Conservation (phyloP, 73 alveolate genomes). For the Tetrahymena elliotti region DNA sequence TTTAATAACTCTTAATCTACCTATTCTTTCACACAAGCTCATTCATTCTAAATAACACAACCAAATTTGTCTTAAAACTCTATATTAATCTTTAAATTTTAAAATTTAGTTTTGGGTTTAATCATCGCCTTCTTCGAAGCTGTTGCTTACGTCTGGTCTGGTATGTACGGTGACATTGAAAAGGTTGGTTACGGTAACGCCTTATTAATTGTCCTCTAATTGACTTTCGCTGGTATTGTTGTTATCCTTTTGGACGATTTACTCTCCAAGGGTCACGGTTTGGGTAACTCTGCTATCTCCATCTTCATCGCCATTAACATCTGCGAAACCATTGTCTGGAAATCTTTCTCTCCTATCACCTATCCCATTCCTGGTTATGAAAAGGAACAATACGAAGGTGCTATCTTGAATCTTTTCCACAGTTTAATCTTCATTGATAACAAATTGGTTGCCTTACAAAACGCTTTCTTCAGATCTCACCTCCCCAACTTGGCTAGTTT, state of each 20-base stretch:
- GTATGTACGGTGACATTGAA: constrained; percentile 97
- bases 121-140: constrained; percentile 90
- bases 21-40: neutral
- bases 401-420: constrained; percentile 97
- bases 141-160: constrained; percentile 96
- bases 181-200: constrained; percentile 95
- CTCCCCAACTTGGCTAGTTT: constrained; percentile 96
- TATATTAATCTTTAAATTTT: neutral
- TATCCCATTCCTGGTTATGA: constrained; percentile 95
- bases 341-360: constrained; percentile 98
- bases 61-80: too few species aligned
- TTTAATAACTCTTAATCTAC: neutral
- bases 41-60: too few species aligned
- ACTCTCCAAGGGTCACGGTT: constrained; percentile 96
- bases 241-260: constrained; percentile 92
- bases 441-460: constrained; percentile 81
- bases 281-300: constrained; percentile 97
- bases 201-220: constrained; percentile 88
- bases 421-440: constrained; percentile 89
- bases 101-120: constrained; percentile 19
- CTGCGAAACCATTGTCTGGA: constrained; percentile 99
- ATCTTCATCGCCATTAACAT: constrained; percentile 98
- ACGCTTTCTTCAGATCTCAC: constrained; percentile 90
- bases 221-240: constrained; percentile 95
- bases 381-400: constrained; percentile 92